Conservation (phyloP, 2,329 filamentous ascomycete species). For the Alternaria longipes region DNA sequence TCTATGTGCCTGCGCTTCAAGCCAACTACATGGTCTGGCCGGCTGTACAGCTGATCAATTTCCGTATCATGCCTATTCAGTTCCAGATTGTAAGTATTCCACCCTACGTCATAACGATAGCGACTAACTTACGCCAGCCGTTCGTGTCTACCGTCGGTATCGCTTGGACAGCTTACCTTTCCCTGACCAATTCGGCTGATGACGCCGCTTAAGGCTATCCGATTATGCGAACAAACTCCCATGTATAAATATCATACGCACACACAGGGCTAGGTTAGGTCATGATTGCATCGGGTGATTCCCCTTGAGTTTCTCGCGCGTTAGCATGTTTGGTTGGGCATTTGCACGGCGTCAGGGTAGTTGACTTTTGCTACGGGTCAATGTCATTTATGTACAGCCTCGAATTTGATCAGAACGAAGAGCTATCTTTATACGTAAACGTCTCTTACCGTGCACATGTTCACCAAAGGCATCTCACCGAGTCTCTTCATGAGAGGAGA, state of each 20-base stretch:
- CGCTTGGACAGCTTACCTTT: slow-evolving; percentile 96
- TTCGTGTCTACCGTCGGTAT: slow-evolving; percentile 97
- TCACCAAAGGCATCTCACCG: background rate
- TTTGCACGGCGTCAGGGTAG: slow-evolving; percentile 28
- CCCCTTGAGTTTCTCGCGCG: slow-evolving; percentile 29
- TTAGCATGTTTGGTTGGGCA: slow-evolving; percentile 33
- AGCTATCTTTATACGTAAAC: background rate
- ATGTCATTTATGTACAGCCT: slow-evolving; percentile 10
- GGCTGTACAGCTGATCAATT: slow-evolving; percentile 95
- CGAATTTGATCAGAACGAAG: slow-evolving; percentile 12
- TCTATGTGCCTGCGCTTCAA: slow-evolving; percentile 93
- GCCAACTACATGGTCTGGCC: slow-evolving; percentile 97
- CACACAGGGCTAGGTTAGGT: slow-evolving; percentile 24
- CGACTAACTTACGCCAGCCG: slow-evolving; percentile 66
- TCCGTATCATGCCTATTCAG: slow-evolving; percentile 91
- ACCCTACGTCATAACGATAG: background rate
- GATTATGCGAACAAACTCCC: slow-evolving; percentile 19
- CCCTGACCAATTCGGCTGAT: slow-evolving; percentile 86
- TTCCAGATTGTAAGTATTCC: slow-evolving; percentile 84
- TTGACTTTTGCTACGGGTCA: slow-evolving; percentile 14
- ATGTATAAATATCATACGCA: slow-evolving; percentile 25
- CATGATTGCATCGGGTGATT: slow-evolving; percentile 20
- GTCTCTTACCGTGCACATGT: background rate
- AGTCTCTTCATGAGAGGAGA: background rate
- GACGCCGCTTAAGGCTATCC: slow-evolving; percentile 59